A percentile compares a stretch with the other conserved stretches of the same genome.
Conservation (phyloP, 1,139 yeast species). For the Geotrichum siamense region DNA sequence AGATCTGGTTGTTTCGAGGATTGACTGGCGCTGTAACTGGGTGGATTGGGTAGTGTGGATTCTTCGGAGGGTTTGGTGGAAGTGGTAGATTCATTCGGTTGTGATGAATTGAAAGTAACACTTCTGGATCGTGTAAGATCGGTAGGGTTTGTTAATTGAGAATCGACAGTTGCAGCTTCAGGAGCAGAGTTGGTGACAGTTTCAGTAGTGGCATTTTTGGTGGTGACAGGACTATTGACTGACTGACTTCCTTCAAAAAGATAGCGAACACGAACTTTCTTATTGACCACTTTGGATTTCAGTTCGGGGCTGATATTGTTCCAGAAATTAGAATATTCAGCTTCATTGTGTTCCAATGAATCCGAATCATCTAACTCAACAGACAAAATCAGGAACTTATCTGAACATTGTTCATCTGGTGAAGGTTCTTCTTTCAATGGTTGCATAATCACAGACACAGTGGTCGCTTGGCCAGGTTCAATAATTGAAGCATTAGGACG, state of each 20-base stretch:
- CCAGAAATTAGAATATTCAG: constrained; percentile 2
- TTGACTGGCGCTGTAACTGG: neutral
- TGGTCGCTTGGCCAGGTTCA: constrained; percentile 63
- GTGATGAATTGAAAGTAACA: too few species aligned
- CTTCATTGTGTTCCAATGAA: neutral
- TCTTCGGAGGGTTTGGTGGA: too few species aligned
- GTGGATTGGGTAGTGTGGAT: too few species aligned
- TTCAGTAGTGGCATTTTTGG: too few species aligned
- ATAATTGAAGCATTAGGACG: constrained; percentile 88
- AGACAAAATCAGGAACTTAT: constrained; percentile 84
- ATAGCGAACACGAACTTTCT: constrained; percentile 14
- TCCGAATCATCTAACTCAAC: constrained; percentile 32
- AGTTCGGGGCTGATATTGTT: constrained; percentile 2
- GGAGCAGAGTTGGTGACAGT: too few species aligned
- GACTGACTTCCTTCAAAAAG: too few species aligned
- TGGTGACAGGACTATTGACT: too few species aligned
- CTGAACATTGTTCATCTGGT: constrained; percentile 70
- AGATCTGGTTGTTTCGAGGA: constrained; percentile 3
- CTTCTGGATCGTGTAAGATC: neutral
- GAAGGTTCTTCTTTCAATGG: constrained; percentile 74
- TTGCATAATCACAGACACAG: constrained; percentile 74
- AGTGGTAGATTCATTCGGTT: too few species aligned
- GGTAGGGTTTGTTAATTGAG: neutral
- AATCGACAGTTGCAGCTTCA: too few species aligned
- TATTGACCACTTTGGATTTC: constrained; percentile 5